These are phyloP conservation scores for Cryphonectria carpinicola DNA, from an alignment of 2,329 filamentous ascomycete species.

Conservation along the genomic window DNA sequence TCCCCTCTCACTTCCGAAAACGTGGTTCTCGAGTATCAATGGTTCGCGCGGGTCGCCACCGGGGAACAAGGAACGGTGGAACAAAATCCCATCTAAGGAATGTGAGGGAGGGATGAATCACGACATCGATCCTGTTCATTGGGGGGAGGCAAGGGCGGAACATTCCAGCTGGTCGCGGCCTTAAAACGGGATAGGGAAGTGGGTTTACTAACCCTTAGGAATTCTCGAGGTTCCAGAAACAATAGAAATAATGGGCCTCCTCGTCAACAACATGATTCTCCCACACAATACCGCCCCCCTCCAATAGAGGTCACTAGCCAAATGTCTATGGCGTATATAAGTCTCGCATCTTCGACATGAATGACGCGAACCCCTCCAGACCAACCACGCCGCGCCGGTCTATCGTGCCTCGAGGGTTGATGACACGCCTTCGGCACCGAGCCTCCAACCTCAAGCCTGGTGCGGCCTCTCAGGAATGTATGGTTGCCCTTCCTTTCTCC, in stretches of 20 bases:
- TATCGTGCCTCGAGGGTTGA: conserved; percentile 13
- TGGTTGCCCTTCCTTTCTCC: background rate
- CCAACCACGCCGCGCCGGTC: conserved; percentile 12
- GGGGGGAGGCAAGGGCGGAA: conserved; percentile 8
- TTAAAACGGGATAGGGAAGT: conserved; percentile 4
- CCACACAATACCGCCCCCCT: background rate
- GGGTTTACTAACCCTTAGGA: background rate
- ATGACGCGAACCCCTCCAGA: background rate
- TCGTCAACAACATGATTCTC: conserved; percentile 3
- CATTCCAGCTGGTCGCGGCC: conserved; percentile 9
- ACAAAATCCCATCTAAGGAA: conserved; percentile 12
- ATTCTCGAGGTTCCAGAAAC: conserved; percentile 4
- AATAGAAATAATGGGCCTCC: background rate
- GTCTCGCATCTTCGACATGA: background rate
- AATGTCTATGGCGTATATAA: background rate
- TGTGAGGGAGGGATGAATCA: conserved; percentile 13
- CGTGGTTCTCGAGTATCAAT: conserved; percentile 9
- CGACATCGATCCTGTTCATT: conserved; percentile 13
- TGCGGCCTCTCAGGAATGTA: conserved; percentile 12
- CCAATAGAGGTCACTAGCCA: background rate
- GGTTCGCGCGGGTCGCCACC: conserved; percentile 11
- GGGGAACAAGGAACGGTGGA: conserved; percentile 8
- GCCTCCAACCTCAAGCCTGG: conserved; percentile 20
- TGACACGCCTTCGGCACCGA: conserved; percentile 20
- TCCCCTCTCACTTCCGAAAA: background rate